Base-by-base conservation (phyloP, 1,284 basidiomycete genomes). In the Trametes pubescens region DNA sequence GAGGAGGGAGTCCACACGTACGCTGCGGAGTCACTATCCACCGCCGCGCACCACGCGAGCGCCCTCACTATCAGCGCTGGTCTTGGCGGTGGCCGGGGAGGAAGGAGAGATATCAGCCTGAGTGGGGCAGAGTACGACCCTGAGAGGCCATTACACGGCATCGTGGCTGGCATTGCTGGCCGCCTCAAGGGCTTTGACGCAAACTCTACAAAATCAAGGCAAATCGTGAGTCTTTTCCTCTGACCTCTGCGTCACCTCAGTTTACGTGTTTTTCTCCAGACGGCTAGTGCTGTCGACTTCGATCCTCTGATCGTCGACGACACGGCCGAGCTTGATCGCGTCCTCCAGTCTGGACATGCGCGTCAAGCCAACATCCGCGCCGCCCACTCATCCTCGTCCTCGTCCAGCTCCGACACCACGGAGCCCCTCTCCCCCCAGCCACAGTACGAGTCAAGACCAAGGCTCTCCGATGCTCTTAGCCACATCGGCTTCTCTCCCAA, bases 121-220 rank as follows among this genome's bases (percentile, higher is more conserved):
- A 91, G 88, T 71, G 90, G 87, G 29, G 90, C 88, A 47, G 94
- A 96, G 73, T 96, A 93, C 69, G 94, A 96, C 74, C 93, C 94
- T 1, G 94, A 96, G 54, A 81, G 94, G 47, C 91, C 91, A 16
- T 75, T 96, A 26, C 86, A 91, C 64, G 86, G 87, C 43, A 90
- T 93, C 73, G 84, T 92, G 59, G 86, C 84, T 35, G 85, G 85
- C 56, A 84, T 84, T 29, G 79, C 81, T 51, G 80, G 77, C 54
- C 80, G 78, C 66, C 76, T 85, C 48, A 84, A 82, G 70, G 78
- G 83, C 60, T 82, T 88, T 61, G 85, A 85, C 61, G 71, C 58
- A n/a, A 84, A 86, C 58, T 77, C 79, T 2, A 83, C 82, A 7
- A 80, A 80, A 57, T 84, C 83, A 10, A 81, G 79, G 73, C 79